Conservation (phyloP, 2,329 filamentous ascomycete species). For the Aspergillus japonicus region DNA sequence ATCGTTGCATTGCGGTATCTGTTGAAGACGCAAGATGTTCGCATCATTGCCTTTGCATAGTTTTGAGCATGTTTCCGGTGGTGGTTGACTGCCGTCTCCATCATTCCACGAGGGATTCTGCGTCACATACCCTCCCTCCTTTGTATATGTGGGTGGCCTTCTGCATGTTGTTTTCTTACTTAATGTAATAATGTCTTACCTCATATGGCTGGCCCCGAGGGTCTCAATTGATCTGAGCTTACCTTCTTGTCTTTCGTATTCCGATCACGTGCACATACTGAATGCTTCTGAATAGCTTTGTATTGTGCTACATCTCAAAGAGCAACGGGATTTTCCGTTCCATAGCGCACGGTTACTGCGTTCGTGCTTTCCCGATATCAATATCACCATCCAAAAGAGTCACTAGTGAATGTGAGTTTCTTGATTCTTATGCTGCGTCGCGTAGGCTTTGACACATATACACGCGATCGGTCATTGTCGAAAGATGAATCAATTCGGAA, state of each 20-base stretch:
- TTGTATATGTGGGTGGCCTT: conserved; percentile 18
- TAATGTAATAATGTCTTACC: conserved; percentile 20
- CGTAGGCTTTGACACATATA: too few relatives aligned
- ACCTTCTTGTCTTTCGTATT: conserved; percentile 10
- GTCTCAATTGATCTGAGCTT: conserved; percentile 8
- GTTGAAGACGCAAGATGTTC: conserved; percentile 11
- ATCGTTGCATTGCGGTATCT: conserved; percentile 6
- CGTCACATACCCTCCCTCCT: conserved; percentile 21
- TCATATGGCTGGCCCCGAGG: conserved; percentile 2
- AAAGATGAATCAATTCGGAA: too few relatives aligned
- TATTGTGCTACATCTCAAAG: neutral
- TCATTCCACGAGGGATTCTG: conserved; percentile 16
- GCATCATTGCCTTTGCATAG: conserved; percentile 17
- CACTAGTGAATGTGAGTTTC: too few relatives aligned
- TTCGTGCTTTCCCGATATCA: too few relatives aligned
- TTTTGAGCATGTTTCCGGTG: conserved; percentile 16
- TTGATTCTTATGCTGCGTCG: too few relatives aligned
- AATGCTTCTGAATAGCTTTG: neutral
- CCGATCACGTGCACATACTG: neutral
- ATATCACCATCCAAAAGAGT: too few relatives aligned
- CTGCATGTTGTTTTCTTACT: conserved; percentile 19
- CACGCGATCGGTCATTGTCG: too few relatives aligned
- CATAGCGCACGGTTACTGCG: neutral
- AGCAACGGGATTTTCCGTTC: neutral
- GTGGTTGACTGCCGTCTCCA: neutral